Conservation (phyloP, 2,329 filamentous ascomycete genomes). For the Aspergillus aculeatinus region DNA sequence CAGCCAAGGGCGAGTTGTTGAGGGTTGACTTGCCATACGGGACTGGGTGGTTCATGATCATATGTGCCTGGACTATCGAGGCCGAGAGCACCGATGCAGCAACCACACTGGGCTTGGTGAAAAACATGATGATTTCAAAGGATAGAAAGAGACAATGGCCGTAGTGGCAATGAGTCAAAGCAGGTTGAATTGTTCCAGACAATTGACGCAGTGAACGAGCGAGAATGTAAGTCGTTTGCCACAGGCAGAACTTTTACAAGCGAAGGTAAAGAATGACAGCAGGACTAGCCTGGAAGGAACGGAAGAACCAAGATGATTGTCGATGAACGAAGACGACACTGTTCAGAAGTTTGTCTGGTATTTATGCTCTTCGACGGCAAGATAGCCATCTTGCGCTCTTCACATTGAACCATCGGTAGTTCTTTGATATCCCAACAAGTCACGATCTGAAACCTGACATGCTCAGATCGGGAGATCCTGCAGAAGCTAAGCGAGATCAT, state of each 20-base stretch:
- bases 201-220: not conserved
- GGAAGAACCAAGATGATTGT: not conserved
- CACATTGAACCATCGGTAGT: too few species aligned
- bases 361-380: not conserved
- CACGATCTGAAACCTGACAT: not conserved
- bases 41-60: constrained; percentile 67
- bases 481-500: not conserved
- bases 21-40: constrained; percentile 57
- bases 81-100: constrained; percentile 53
- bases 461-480: not conserved
- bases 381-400: too few species aligned
- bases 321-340: not conserved
- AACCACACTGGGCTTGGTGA: constrained; percentile 26
- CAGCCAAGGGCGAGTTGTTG: constrained; percentile 65
- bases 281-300: not conserved
- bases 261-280: not conserved
- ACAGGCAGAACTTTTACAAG: too few species aligned
- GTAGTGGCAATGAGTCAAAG: too few species aligned
- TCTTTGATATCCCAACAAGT: not conserved
- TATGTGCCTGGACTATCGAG: constrained; percentile 67
- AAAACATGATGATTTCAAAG: constrained; percentile 28
- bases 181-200: not conserved
- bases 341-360: not conserved
- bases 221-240: too few species aligned
- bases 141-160: too few species aligned